Evolutionary conservation across 768 basidiomycete genomes (phyloP).

Genomic region (Fibroporia radiculosa): DNA sequence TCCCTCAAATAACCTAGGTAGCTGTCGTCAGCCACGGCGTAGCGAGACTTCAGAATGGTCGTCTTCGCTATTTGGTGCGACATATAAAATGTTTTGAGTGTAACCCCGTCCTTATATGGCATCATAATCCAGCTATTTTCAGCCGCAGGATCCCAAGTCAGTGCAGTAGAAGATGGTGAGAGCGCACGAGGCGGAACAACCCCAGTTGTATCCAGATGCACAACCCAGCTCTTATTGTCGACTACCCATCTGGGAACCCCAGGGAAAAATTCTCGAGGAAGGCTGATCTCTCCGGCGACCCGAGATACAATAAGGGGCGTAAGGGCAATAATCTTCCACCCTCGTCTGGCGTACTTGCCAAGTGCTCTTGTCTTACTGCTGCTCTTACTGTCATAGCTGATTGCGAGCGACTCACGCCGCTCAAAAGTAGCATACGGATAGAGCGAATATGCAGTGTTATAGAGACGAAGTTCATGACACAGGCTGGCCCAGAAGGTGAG

Average conservation of each 20-base stretch:
- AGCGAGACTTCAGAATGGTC: neutral
- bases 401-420: constrained; percentile 21
- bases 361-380: neutral
- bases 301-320: neutral
- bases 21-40: neutral
- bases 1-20: neutral
- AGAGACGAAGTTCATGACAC: constrained; percentile 38
- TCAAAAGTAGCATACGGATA: constrained; percentile 37
- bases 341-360: constrained; percentile 18
- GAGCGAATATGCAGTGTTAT: constrained; percentile 31
- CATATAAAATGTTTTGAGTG: neutral
- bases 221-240: constrained; percentile 14
- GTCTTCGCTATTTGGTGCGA: neutral
- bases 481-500: constrained; percentile 20
- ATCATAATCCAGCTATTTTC: constrained; percentile 13
- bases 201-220: constrained; percentile 9
- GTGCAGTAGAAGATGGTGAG: neutral
- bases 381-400: neutral
- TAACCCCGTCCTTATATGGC: too few species aligned
- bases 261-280: neutral
- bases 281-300: neutral
- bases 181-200: neutral
- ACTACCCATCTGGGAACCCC: constrained; percentile 8
- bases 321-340: constrained; percentile 25
- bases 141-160: constrained; percentile 11